Percentiles rank a stretch among this genome's conserved stretches.
These are phyloP conservation scores for Exserohilum turcica DNA, from an alignment of 2,329 filamentous ascomycete genomes.

Conservation along the genomic window DNA sequence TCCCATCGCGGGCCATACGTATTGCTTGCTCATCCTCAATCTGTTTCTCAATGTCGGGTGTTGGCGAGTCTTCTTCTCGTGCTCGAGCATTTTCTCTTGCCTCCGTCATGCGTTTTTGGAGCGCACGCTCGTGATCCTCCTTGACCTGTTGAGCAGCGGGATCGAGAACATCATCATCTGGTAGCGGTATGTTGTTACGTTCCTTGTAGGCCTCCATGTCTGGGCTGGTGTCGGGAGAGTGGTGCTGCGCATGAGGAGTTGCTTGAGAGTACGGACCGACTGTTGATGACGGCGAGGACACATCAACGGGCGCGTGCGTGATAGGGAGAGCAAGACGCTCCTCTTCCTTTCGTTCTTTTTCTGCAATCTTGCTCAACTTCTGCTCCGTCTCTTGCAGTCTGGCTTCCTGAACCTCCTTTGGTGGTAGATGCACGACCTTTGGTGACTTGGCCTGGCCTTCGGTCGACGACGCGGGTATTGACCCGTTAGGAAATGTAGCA, in stretches of 20 bases:
- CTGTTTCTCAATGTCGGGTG: constrained; percentile 64
- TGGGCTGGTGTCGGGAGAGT: constrained; percentile 75
- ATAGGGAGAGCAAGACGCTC: constrained; percentile 38
- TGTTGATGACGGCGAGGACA: constrained; percentile 67
- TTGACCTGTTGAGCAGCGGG: constrained; percentile 53
- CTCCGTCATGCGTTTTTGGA: constrained; percentile 56
- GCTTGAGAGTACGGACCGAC: constrained; percentile 71
- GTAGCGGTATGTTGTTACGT: constrained; percentile 30
- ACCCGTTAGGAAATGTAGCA: constrained; percentile 4
- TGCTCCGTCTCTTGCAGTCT: constrained; percentile 50
- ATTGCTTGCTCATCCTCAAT: constrained; percentile 60
- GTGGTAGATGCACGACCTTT: constrained; percentile 54
- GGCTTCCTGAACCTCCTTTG: constrained; percentile 57
- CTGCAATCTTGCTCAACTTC: constrained; percentile 44
- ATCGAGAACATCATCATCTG: constrained; percentile 40
- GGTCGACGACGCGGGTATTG: background rate
- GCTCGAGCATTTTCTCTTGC: constrained; percentile 48
- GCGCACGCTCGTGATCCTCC: constrained; percentile 58
- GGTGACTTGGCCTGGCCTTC: constrained; percentile 30
- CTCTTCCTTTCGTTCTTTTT: constrained; percentile 48
- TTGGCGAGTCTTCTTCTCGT: constrained; percentile 53
- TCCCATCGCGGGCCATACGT: constrained; percentile 42
- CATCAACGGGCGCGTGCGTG: constrained; percentile 34
- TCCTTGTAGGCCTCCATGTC: constrained; percentile 62
- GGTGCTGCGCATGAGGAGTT: constrained; percentile 70